These are phyloP conservation scores for Phytophthora fragariaefolia DNA, from an alignment of 352 stramenopile genomes.

Conservation along the genomic window DNA sequence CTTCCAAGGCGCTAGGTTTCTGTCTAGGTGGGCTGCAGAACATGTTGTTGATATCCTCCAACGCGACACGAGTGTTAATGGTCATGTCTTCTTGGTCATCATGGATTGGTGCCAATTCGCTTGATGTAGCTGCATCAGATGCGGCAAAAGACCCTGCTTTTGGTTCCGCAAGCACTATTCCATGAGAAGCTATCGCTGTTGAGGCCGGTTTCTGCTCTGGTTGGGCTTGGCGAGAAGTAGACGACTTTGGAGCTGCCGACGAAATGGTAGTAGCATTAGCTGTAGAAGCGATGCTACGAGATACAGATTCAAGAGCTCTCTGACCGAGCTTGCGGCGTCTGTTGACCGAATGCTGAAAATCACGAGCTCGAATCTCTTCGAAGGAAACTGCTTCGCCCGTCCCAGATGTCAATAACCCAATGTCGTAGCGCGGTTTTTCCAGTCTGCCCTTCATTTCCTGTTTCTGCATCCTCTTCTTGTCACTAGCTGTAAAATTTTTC, in stretches of 20 bases:
- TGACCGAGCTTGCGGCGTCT: constrained; percentile 23
- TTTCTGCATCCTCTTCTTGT: constrained; percentile 35
- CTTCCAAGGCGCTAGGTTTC: constrained; percentile 51
- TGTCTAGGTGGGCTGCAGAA: constrained; percentile 81
- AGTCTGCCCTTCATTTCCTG: constrained; percentile 14
- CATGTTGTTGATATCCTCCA: constrained; percentile 88
- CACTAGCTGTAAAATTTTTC: constrained; percentile 69
- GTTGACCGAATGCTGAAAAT: constrained; percentile 25
- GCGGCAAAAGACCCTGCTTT: constrained; percentile 4
- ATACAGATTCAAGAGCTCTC: constrained; percentile 34
- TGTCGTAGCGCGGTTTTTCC: constrained; percentile 50
- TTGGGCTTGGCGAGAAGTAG: constrained; percentile 9
- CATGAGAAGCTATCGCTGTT: constrained; percentile 9
- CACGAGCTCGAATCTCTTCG: constrained; percentile 75
- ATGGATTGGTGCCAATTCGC: constrained; percentile 27
- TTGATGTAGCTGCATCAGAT: constrained; percentile 9
- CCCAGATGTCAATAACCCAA: constrained; percentile 46
- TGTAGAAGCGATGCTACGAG: constrained; percentile 22
- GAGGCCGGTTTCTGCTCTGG: constrained; percentile 9
- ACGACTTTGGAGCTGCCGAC: constrained; percentile 9
- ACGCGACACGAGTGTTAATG: constrained; percentile 85
- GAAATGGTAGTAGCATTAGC: constrained; percentile 15
- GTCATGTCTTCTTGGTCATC: constrained; percentile 86
- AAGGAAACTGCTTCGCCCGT: constrained; percentile 71
- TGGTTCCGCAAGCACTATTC: constrained; percentile 12